Conservation (phyloP, 352 stramenopile species). For the Phytophthora chlamydospora region DNA sequence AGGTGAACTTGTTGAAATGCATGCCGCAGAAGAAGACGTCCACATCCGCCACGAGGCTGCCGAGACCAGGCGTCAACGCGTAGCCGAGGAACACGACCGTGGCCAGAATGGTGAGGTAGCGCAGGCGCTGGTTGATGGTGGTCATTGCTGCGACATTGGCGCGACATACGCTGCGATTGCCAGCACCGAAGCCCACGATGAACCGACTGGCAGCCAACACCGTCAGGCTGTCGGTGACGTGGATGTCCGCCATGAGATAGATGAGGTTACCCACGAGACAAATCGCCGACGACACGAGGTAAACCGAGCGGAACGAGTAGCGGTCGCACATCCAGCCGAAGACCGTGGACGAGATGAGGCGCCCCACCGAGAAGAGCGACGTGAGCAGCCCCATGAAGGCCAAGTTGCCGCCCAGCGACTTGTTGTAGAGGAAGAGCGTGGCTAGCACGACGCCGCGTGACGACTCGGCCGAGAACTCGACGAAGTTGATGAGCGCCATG, state of each 20-base stretch:
- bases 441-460: constrained; percentile 79
- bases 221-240: constrained; percentile 59
- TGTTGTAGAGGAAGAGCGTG: constrained; percentile 86
- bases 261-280: constrained; percentile 80
- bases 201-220: constrained; percentile 69
- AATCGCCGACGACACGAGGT: constrained; percentile 77
- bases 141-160: constrained; percentile 77
- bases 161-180: constrained; percentile 80
- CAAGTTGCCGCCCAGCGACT: constrained; percentile 75
- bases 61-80: constrained; percentile 72
- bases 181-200: constrained; percentile 78
- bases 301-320: constrained; percentile 83
- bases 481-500: constrained; percentile 86
- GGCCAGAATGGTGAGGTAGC: constrained; percentile 75
- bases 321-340: constrained; percentile 88
- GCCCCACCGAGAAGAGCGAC: constrained; percentile 81
- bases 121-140: constrained; percentile 71
- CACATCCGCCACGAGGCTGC: constrained; percentile 65
- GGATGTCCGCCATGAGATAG: constrained; percentile 69
- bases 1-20: constrained; percentile 82
- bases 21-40: constrained; percentile 64
- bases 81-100: constrained; percentile 83
- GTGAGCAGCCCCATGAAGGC: constrained; percentile 85
- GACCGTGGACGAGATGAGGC: constrained; percentile 80
- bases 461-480: constrained; percentile 83